Evolutionary conservation across 176 grass and related monocot genomes (phyloP).

Genomic region (Chloris gayana): DNA sequence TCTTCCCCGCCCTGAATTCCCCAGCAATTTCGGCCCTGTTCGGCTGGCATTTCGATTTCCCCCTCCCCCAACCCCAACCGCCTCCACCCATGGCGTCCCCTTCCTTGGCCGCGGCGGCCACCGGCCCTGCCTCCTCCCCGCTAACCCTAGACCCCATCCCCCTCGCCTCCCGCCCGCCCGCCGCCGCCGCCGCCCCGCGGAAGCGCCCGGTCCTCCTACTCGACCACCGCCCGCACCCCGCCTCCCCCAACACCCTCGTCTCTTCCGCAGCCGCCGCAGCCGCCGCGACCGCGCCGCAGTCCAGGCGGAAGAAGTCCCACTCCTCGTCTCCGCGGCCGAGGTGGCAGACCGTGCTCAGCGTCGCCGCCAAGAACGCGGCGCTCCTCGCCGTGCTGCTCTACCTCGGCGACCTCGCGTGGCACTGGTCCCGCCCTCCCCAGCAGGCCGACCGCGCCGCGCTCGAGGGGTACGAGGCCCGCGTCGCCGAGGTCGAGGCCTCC

Average conservation of each 20-base stretch:
- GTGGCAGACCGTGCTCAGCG: constrained; percentile 58
- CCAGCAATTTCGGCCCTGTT: constrained; percentile 20
- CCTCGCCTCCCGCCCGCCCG: constrained; percentile 21
- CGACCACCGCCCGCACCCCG: constrained; percentile 28
- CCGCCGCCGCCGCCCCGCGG: constrained; percentile 35
- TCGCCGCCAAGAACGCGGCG: constrained; percentile 51
- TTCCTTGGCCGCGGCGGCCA: constrained; percentile 28
- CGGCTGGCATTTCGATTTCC: not conserved
- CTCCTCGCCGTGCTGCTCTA: constrained; percentile 57
- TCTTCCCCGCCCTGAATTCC: constrained; percentile 14
- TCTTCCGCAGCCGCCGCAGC: not conserved
- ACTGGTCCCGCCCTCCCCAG: constrained; percentile 33
- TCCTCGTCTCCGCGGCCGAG: constrained; percentile 37
- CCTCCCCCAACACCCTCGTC: constrained; percentile 20
- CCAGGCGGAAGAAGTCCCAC: constrained; percentile 2
- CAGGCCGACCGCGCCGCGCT: constrained; percentile 29
- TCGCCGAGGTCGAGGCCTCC: constrained; percentile 70
- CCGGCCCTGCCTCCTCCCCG: constrained; percentile 26
- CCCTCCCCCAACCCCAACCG: not conserved
- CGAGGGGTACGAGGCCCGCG: constrained; percentile 45
- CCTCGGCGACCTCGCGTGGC: constrained; percentile 53
- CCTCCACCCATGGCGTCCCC: constrained; percentile 34
- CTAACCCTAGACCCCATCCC: constrained; percentile 42
- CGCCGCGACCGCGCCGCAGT: not conserved
- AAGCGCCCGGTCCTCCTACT: constrained; percentile 54